These are phyloP conservation scores for Colletotrichum aenigma DNA, from an alignment of 2,329 filamentous ascomycete genomes.

Conservation along the genomic window DNA sequence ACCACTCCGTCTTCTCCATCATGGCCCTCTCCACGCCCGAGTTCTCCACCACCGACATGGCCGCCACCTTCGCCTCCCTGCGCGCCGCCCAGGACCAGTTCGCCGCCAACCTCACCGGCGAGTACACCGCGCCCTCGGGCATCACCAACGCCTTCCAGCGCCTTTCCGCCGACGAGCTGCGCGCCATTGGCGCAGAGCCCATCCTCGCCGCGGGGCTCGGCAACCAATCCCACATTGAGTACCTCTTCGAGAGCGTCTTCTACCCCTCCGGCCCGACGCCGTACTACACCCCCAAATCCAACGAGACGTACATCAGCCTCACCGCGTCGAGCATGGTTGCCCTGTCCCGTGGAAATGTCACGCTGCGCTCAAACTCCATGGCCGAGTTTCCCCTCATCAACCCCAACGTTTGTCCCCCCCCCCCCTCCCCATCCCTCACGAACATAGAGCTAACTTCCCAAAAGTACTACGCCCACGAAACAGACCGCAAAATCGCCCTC, in stretches of 20 bases:
- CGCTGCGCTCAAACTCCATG: conserved; percentile 24
- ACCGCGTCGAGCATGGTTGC: conserved; percentile 28
- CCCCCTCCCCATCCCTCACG: background rate
- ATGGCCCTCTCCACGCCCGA: conserved; percentile 27
- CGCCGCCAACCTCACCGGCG: conserved; percentile 24
- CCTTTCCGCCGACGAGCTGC: conserved; percentile 22
- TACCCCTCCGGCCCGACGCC: conserved; percentile 30
- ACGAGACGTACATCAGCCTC: conserved; percentile 29
- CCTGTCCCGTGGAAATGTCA: conserved; percentile 25
- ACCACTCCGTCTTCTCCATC: conserved; percentile 31
- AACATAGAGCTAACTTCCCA: conserved; percentile 17
- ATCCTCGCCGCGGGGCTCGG: conserved; percentile 22
- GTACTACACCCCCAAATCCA: conserved; percentile 25
- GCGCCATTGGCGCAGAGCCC: conserved; percentile 23
- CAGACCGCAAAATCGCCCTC: conserved; percentile 34
- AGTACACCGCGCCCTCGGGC: conserved; percentile 26
- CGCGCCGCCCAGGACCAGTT: conserved; percentile 26
- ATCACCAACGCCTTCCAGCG: conserved; percentile 29
- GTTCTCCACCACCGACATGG: conserved; percentile 27
- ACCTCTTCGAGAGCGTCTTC: conserved; percentile 29
- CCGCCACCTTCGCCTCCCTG: conserved; percentile 20
- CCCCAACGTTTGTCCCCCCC: conserved; percentile 24
- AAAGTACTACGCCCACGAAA: conserved; percentile 27
- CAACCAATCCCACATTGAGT: conserved; percentile 30
- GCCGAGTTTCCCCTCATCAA: conserved; percentile 25